Evolutionary conservation across 2,329 filamentous ascomycete species (phyloP).

Genomic region (Fusarium beomiforme): DNA sequence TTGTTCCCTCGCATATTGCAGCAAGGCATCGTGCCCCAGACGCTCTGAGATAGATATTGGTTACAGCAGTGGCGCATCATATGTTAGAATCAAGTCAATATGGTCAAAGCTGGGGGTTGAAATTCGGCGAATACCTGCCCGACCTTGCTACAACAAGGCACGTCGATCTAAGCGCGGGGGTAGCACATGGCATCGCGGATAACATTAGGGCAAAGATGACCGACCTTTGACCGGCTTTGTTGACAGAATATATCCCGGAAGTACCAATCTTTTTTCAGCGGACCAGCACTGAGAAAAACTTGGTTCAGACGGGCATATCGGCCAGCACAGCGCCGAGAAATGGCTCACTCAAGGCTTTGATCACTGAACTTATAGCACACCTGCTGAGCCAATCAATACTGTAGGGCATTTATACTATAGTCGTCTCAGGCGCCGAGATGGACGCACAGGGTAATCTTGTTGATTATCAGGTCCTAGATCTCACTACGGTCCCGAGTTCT

Average conservation of each 20-base stretch:
- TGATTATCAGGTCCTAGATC: constrained; percentile 14
- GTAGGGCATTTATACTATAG: neutral
- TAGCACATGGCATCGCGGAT: constrained; percentile 39
- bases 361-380: neutral
- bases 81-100: neutral
- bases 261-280: constrained; percentile 30
- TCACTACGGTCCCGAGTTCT: constrained; percentile 33
- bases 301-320: constrained; percentile 19
- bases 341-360: constrained; percentile 8
- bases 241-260: constrained; percentile 36
- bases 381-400: neutral
- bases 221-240: constrained; percentile 32
- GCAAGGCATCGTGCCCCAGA: neutral
- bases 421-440: neutral
- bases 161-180: constrained; percentile 36
- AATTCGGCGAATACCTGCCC: constrained; percentile 18
- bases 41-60: neutral
- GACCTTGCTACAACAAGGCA: constrained; percentile 22
- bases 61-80: neutral
- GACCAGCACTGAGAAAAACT: constrained; percentile 37
- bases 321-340: constrained; percentile 14
- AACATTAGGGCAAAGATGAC: constrained; percentile 32
- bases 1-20: neutral
- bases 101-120: constrained; percentile 1
- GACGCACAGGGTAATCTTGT: constrained; percentile 4